Conservation (phyloP, 139 green algal genomes). For the Chlamydomonas incerta region DNA sequence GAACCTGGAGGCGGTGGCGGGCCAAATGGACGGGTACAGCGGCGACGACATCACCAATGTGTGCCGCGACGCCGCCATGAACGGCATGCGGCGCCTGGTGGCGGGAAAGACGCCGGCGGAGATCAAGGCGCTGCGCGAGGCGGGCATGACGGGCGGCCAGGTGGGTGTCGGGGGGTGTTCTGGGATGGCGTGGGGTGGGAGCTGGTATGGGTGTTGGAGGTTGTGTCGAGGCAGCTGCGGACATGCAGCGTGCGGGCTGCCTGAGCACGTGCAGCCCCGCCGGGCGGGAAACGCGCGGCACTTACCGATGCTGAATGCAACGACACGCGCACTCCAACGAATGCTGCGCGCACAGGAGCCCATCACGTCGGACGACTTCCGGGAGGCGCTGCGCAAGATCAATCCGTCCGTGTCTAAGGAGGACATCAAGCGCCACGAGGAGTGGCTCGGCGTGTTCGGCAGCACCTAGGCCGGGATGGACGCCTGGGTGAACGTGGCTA, state of each 20-base stretch:
- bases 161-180: constrained; percentile 34
- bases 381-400: constrained; percentile 84
- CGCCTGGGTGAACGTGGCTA: no score
- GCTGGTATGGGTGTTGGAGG: no score
- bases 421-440: constrained; percentile 86
- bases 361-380: constrained; percentile 71
- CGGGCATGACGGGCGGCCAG: constrained; percentile 61
- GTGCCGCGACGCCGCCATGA: constrained; percentile 92
- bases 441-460: constrained; percentile 65
- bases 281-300: no score
- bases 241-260: no score
- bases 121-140: constrained; percentile 68
- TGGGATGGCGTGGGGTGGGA: no score
- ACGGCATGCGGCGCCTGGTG: constrained; percentile 88
- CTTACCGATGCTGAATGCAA: no score
- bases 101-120: constrained; percentile 79
- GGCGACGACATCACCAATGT: constrained; percentile 95
- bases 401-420: constrained; percentile 81
- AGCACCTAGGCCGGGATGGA: background rate
- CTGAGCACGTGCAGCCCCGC: no score
- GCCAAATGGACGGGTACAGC: constrained; percentile 83
- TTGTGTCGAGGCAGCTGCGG: no score
- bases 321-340: no score
- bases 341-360: no score
- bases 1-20: constrained; percentile 77